Percentiles rank a stretch among this genome's conserved stretches.
Evolutionary conservation across 768 basidiomycete species (phyloP).

Genomic region (Lactifluus volemus): DNA sequence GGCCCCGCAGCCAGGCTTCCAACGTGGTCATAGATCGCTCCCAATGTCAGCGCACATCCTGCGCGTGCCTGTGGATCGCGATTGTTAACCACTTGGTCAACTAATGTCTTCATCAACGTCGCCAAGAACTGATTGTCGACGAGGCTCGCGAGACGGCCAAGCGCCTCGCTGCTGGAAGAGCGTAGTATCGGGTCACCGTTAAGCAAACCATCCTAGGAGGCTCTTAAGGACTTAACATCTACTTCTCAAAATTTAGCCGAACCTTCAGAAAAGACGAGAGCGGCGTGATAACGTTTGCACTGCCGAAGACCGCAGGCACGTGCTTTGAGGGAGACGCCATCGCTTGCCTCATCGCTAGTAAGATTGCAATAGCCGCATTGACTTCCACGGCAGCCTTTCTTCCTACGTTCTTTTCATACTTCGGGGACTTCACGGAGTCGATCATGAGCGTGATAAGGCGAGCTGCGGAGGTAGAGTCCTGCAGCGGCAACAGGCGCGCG

Average conservation of each 20-base stretch:
- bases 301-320: conserved; percentile 59
- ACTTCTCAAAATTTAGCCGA: conserved; percentile 12
- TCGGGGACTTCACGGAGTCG: conserved; percentile 61
- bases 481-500: conserved; percentile 64
- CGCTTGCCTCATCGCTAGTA: conserved; percentile 56
- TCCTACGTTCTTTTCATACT: conserved; percentile 81
- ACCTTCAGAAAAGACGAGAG: conserved; percentile 76
- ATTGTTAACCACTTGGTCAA: conserved; percentile 91
- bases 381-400: conserved; percentile 76
- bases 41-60: conserved; percentile 89
- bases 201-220: conserved; percentile 59
- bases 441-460: conserved; percentile 50
- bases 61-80: conserved; percentile 88
- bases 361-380: conserved; percentile 70
- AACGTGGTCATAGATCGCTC: conserved; percentile 84
- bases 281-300: conserved; percentile 46
- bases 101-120: conserved; percentile 78
- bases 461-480: conserved; percentile 52
- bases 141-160: conserved; percentile 79
- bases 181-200: conserved; percentile 75
- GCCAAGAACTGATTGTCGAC: conserved; percentile 81
- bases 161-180: conserved; percentile 73
- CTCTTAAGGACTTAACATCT: not conserved
- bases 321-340: conserved; percentile 46
- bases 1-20: conserved; percentile 94